Base-by-base conservation (phyloP, 495 filamentous ascomycete genomes). In the Tuber aestivum region DNA sequence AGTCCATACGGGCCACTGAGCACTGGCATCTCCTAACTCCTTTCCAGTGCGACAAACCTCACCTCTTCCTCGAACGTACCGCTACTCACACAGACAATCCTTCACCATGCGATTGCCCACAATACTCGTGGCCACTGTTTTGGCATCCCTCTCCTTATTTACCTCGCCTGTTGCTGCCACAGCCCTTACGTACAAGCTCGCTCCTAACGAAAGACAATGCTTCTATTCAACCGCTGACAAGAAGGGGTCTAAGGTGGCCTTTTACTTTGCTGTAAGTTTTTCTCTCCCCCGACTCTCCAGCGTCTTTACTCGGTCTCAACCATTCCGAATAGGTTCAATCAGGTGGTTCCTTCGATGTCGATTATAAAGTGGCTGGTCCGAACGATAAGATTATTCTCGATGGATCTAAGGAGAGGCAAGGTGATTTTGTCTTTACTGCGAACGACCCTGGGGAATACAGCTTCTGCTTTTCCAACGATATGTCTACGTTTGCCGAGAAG, bases 391-490 rank as follows among this genome's bases (percentile, higher is more conserved):
- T 92, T 72, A 92, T 99, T 72, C 84, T 97, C 80, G 92, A 97
- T 76, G 95, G 93, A 71, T 86, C 89, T 77, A 97, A 97, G 85
- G 95, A 99, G 84, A 88, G 95, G 74, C 95, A 98, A 85, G 95
- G 95, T 70, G 96, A 99, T 85, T 97, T 97, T 80, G 96, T 98
- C 45, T 99, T 99, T 84, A 97, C 96, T 3, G 96, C 95, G 7
- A 92, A 92, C 79, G 92, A 97, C 70, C 77, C 89, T n/a, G 96
- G 96, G 70, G 95, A 98, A 81, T 98, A 98, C 85, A 89, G 89
- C 74, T 97, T 98, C 85, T 99, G 96, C 88, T 98, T 99, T 87
- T 91, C 95, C 86, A 99, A 98, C 82, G 93, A 97, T 81, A 97
- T 98, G 92, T 95, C 92, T 80, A 98, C 95, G 3, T 97, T 95